phyloP scores from a whole-genome alignment of 1,284 basidiomycete genomes.

The Trichosporon inkin region DNA sequence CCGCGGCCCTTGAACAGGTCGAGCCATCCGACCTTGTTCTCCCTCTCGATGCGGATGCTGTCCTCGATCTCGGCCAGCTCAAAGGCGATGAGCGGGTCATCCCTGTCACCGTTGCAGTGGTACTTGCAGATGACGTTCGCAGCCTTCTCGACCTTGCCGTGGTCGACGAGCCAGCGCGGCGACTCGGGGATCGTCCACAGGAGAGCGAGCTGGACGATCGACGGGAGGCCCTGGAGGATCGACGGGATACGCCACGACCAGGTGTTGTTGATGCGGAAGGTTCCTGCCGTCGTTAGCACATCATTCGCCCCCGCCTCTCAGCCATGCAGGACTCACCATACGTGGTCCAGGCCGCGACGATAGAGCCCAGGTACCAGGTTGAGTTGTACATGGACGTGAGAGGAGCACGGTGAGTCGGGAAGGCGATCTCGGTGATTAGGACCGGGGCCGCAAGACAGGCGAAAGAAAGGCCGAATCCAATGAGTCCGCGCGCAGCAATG shows the following conservation, averaged over 20 bases:
- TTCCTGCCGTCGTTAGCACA: slow-evolving; percentile 13
- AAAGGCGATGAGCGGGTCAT: slow-evolving; percentile 43
- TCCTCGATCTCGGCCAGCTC: slow-evolving; percentile 48
- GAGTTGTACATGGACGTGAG: slow-evolving; percentile 29
- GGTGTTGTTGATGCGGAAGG: slow-evolving; percentile 31
- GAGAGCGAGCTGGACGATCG: slow-evolving; percentile 16
- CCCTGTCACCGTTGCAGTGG: slow-evolving; percentile 53
- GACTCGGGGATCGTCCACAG: slow-evolving; percentile 29
- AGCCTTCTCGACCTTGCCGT: slow-evolving; percentile 21
- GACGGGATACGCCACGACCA: slow-evolving; percentile 51
- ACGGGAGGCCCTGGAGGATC: slow-evolving; percentile 52
- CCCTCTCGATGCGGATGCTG: slow-evolving; percentile 28
- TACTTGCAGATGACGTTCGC: slow-evolving; percentile 87
- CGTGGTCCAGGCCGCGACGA: slow-evolving; percentile 21
- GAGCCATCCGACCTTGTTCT: slow-evolving; percentile 47
- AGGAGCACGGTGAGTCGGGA: slow-evolving; percentile 68
- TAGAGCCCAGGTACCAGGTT: slow-evolving; percentile 24
- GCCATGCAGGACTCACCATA: slow-evolving; percentile 19
- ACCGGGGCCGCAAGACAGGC: slow-evolving; percentile 61
- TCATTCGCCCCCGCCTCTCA: no score
- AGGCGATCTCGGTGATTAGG: slow-evolving; percentile 70
- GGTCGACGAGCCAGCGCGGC: slow-evolving; percentile 28
- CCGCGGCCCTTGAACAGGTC: slow-evolving; percentile 36
- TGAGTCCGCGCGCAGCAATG: slow-evolving; percentile 54
- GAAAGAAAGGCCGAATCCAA: slow-evolving; percentile 57